Conservation (phyloP, 2,329 filamentous ascomycete species). For the Fusarium nematophilum region DNA sequence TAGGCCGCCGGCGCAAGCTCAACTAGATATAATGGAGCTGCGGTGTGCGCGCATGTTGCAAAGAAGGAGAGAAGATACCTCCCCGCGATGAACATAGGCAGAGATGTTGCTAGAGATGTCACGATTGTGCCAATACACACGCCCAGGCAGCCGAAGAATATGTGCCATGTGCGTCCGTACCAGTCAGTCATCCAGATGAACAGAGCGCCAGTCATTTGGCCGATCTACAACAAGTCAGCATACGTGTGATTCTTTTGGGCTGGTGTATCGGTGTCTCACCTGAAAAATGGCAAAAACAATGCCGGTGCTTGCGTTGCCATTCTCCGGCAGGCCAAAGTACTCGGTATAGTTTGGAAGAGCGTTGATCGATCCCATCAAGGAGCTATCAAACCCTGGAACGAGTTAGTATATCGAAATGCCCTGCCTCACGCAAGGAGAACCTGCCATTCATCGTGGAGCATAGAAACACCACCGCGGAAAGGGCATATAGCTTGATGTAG, state of each 20-base stretch:
- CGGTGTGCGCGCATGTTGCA: conserved; percentile 65
- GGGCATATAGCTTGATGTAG: conserved; percentile 20
- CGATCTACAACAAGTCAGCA: conserved; percentile 43
- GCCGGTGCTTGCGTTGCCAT: conserved; percentile 54
- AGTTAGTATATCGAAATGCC: not conserved
- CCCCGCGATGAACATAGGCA: conserved; percentile 62
- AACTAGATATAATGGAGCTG: conserved; percentile 69
- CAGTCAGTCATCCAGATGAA: conserved; percentile 58
- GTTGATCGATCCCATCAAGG: conserved; percentile 58
- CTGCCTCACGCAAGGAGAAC: not conserved
- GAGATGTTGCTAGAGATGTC: conserved; percentile 58
- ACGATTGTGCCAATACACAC: conserved; percentile 63
- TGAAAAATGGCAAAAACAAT: conserved; percentile 58
- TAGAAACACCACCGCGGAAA: conserved; percentile 40
- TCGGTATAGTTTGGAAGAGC: conserved; percentile 54
- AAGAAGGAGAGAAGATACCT: conserved; percentile 64
- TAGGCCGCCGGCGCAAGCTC: conserved; percentile 70
- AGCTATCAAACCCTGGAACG: conserved; percentile 52
- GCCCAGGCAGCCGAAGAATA: conserved; percentile 60
- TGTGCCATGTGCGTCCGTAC: conserved; percentile 56
- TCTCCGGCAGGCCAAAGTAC: conserved; percentile 51
- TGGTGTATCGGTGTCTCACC: no score
- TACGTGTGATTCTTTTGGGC: not conserved
- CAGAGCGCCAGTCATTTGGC: conserved; percentile 55
- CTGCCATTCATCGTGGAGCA: conserved; percentile 56